Base-by-base conservation (phyloP, 2,329 filamentous ascomycete genomes). In the Metarhizium rileyi region DNA sequence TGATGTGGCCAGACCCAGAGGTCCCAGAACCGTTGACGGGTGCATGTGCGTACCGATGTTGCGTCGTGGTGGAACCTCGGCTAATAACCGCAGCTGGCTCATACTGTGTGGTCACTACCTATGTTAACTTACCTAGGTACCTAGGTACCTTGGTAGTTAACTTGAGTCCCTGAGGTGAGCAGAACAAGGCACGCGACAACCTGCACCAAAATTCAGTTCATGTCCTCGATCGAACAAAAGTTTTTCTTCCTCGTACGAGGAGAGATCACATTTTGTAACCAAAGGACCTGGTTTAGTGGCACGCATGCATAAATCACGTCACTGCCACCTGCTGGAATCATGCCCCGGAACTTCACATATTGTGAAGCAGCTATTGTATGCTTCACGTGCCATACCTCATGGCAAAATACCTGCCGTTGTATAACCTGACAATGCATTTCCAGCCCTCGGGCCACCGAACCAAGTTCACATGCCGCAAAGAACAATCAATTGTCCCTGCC, bases 51-150 rank as follows among this genome's bases (percentile, higher is more conserved):
- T 28, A 28, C 8, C 12, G 12, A 28, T 28, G 33, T 18, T 16
- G 33, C n/a, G 3, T 6, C 28, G 48, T 56, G 61, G 61, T 47
- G 57, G 58, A 65, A 64, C 61, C 56, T 65, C 63, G 63, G 63
- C 49, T 66, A 65, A 65, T 61, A 48, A 26, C 33, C 33, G 27
- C 8, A 41, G 22, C n/a, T n/a, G n/a, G n/a, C n/a, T n/a, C n/a
- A n/a, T n/a, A n/a, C n/a, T n/a, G n/a, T n/a, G n/a, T n/a, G n/a
- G n/a, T n/a, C n/a, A n/a, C n/a, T n/a, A n/a, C n/a, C n/a, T n/a
- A n/a, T n/a, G n/a, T n/a, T n/a, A n/a, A n/a, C n/a, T n/a, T n/a
- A n/a, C n/a, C n/a, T n/a, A n/a, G n/a, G n/a, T n/a, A n/a, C n/a
- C n/a, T n/a, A n/a, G n/a, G n/a, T n/a, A n/a, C n/a, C n/a, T n/a